Conservation (phyloP, 768 basidiomycete genomes). For the Lepiota venenata region DNA sequence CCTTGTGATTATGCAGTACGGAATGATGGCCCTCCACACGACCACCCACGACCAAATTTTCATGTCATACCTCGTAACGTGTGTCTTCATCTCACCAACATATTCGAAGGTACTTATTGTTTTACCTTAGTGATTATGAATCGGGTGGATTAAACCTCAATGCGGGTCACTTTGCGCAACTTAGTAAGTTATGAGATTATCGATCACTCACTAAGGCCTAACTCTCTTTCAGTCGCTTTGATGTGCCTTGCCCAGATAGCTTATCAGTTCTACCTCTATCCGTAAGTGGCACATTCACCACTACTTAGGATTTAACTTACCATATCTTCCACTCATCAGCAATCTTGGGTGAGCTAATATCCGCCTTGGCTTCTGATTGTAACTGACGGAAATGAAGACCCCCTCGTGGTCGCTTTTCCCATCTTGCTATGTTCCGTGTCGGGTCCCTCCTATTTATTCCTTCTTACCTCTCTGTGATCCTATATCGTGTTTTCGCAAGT, state of each 20-base stretch:
- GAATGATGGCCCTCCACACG: constrained; percentile 81
- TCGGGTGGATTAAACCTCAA: constrained; percentile 90
- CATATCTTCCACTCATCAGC: constrained; percentile 26
- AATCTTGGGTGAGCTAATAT: constrained; percentile 55
- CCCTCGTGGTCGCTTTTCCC: constrained; percentile 79
- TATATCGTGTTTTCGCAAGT: constrained; percentile 74
- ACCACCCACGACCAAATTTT: constrained; percentile 92
- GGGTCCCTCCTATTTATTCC: constrained; percentile 87
- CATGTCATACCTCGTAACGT: constrained; percentile 90
- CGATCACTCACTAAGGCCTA: constrained; percentile 2
- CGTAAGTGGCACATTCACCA: constrained; percentile 45
- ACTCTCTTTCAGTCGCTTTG: constrained; percentile 60
- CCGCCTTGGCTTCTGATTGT: background rate
- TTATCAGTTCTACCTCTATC: constrained; percentile 90
- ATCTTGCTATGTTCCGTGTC: constrained; percentile 86
- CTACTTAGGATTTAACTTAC: constrained; percentile 1
- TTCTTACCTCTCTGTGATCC: constrained; percentile 76
- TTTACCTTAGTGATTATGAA: constrained; percentile 57
- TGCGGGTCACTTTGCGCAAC: constrained; percentile 88
- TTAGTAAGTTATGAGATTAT: constrained; percentile 51
- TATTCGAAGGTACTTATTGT: constrained; percentile 1
- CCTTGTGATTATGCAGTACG: constrained; percentile 87
- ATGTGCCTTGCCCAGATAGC: constrained; percentile 95
- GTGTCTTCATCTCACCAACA: constrained; percentile 27
- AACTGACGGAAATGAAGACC: constrained; percentile 42